Evolutionary conservation across 805 yeast species (phyloP).

Genomic region (Danielia oregonensis): DNA sequence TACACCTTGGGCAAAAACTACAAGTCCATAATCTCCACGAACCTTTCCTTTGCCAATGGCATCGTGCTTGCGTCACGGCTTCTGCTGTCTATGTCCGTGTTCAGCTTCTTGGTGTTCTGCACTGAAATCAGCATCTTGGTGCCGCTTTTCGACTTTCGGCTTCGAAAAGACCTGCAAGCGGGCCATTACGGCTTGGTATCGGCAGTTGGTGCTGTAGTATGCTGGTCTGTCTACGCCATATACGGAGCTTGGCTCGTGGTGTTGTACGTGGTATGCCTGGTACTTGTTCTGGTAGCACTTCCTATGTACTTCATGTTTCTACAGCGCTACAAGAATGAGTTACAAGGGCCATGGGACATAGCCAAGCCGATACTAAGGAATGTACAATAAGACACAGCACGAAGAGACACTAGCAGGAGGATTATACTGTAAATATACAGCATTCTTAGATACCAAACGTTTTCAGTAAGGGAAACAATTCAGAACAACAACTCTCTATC

Average conservation of each 20-base stretch:
- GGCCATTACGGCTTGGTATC: slow-evolving; percentile 23
- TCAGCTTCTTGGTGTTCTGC: slow-evolving; percentile 74
- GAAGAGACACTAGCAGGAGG: no score
- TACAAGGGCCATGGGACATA: slow-evolving; percentile 92
- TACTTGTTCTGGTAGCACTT: slow-evolving; percentile 40
- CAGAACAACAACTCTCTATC: no score
- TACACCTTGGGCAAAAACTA: slow-evolving; percentile 52
- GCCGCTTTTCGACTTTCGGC: slow-evolving; percentile 64
- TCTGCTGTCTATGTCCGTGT: slow-evolving; percentile 68
- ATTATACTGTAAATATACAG: no score
- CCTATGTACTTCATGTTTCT: slow-evolving; percentile 69
- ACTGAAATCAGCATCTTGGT: slow-evolving; percentile 68
- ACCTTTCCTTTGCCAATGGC: slow-evolving; percentile 78
- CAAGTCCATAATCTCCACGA: slow-evolving; percentile 68
- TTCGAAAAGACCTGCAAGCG: slow-evolving; percentile 38
- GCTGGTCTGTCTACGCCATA: slow-evolving; percentile 25
- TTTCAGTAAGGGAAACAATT: no score
- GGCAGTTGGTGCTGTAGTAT: slow-evolving; percentile 24
- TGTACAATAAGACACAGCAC: background rate
- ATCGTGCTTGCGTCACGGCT: slow-evolving; percentile 89
- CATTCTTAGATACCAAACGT: no score
- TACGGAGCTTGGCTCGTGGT: slow-evolving; percentile 42
- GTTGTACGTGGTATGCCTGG: slow-evolving; percentile 42
- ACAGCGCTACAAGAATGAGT: slow-evolving; percentile 77
- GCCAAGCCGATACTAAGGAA: slow-evolving; percentile 61